Conservation (phyloP, 805 yeast genomes). For the Tetrapisispora namnaoensis region DNA sequence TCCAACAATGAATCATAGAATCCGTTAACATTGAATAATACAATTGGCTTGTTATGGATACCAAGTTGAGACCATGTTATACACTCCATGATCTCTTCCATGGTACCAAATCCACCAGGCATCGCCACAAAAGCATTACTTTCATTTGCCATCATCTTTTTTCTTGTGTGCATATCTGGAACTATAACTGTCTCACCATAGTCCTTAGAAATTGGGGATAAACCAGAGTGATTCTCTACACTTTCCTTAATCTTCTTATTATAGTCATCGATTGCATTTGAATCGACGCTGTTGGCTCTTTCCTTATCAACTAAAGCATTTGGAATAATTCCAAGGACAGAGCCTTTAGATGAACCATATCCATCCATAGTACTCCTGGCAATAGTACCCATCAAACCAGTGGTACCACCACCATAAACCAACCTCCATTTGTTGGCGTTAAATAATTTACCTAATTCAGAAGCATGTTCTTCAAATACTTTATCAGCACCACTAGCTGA, state of each 20-base stretch:
- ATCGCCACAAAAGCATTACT: constrained; percentile 81
- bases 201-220: constrained; percentile 43
- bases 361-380: constrained; percentile 49
- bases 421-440: constrained; percentile 58
- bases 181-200: constrained; percentile 78
- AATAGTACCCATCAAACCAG: constrained; percentile 72
- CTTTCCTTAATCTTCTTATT: constrained; percentile 41
- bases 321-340: constrained; percentile 83
- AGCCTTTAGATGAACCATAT: constrained; percentile 34
- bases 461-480: constrained; percentile 42
- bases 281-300: constrained; percentile 26
- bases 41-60: constrained; percentile 73
- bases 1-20: constrained; percentile 61
- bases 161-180: constrained; percentile 82
- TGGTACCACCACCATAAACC: constrained; percentile 86
- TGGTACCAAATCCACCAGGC: constrained; percentile 89
- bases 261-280: constrained; percentile 25
- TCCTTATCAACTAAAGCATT: constrained; percentile 68
- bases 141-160: constrained; percentile 75
- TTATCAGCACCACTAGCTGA: constrained; percentile 59
- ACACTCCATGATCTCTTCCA: constrained; percentile 84
- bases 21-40: constrained; percentile 68
- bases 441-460: constrained; percentile 48
- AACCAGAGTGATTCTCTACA: constrained; percentile 55
- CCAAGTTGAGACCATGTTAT: constrained; percentile 88